Evolutionary conservation across 2,329 filamentous ascomycete genomes (phyloP), one percentile per base, ranked within the genome.

Genomic region (Pseudogymnoascus sp.): DNA sequence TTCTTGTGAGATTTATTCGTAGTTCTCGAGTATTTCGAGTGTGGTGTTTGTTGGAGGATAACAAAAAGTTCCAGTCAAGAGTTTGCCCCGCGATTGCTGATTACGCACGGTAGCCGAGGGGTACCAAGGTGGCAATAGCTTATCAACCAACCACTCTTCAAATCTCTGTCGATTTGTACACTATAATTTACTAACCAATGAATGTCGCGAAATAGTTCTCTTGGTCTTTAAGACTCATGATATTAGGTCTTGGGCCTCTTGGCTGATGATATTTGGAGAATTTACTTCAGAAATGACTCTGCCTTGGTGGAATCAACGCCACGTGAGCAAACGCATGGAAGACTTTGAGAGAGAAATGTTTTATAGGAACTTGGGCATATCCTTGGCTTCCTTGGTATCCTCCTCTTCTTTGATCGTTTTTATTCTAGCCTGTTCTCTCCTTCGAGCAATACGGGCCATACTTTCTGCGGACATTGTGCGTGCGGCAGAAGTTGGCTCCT

Each of bases 371-470:
- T 55, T 55, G n/a, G 49, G 28, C 25, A 55, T 55, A 55, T 55
- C 33, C 55, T 66, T 64, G 30, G 64, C 63, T n/a, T 63, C 55
- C 28, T 66, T 35, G 16, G 63, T 36, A 6, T 68, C 62, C 28
- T 67, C 63, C 41, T 69, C 69, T 39, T 67, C 63, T 39, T 67
- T 67, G 3, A 61, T 60, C 42, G 62, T 68, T 25, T 60, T 45
- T 6, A 60, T 28, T 59, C 66, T 65, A 19, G 67, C 62, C 38
- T 65, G 62, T 23, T 68, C 68, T 39, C 62, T 62, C 14, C 61
- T 55, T 60, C 60, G 35, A 28, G 33, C 39, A 33, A 61, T 41
- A 36, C 55, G 42, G 6, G 61, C 58, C 4, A 55, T 16, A 14
- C 22, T 58, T 11, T 39, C 16, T 9, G 61, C 14, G 6, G 49